Base-by-base conservation (phyloP, 768 basidiomycete species). In the Pleurotus tuber-regium region DNA sequence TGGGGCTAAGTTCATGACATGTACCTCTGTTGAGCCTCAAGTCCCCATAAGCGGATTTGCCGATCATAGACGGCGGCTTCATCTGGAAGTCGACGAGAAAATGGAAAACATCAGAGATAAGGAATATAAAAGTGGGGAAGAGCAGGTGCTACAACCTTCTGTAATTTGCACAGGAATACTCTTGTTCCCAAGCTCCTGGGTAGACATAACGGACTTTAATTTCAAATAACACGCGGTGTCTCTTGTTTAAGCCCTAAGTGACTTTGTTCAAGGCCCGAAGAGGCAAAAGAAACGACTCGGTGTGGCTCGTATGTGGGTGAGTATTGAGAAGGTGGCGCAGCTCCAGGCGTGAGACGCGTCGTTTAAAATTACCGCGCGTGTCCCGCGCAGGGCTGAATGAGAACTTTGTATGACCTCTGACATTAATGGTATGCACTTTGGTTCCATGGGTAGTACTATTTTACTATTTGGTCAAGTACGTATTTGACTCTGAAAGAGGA, bases 41-140 rank as follows among this genome's bases (percentile, higher is more conserved):
- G 82, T 39, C 97, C 97, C 97, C 97, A 99, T 59, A 98, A 71
- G 25, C 96, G 84, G 74, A 98, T 97, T 68, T 98, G 95, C 23
- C 96, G 85, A 67, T 98, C 97, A 67, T 98, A 97, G 21, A 57
- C 46, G 19, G 56, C 56, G 24, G 56, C 56, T 50, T 57, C 56
- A 52, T 57, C 56, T 57, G 29, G 12, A 18, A 26, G 35, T 12
- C 29, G 5, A 23, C 26, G n/a, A 49, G 16, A 14, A 28, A 19
- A 19, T 48, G 36, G 26, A 4, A 52, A 10, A 19, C 35, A 21
- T 19, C 28, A 29, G 24, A 46, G n/a, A 21, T 26, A 7, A 16
- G n/a, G 16, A 26, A 29, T n/a, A 40, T 40, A 10, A 21, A 12
- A 19, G n/a, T 38, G 14, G 35, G n/a, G 29, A 26, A 11, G 24